Base-by-base conservation (phyloP, 2,329 filamentous ascomycete genomes). In the Ophiostoma ulmi region DNA sequence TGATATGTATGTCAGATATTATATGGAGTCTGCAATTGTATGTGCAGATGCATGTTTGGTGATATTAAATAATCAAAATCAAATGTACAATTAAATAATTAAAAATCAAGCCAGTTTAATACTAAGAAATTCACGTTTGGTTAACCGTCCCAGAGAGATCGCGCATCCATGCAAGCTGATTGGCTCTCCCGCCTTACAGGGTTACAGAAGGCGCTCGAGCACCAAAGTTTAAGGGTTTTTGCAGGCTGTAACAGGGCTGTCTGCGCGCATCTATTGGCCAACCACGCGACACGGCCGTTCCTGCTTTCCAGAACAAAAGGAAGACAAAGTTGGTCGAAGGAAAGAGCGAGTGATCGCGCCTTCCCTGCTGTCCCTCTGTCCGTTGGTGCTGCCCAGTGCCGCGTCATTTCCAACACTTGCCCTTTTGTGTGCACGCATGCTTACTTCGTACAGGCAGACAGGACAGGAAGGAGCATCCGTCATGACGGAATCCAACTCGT, bases 231-330 rank as follows among this genome's bases (percentile, higher is more conserved):
- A 20, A 20, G 20, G n/a, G 48, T 55, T 10, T 26, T 58, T 14
- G n/a, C n/a, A 58, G 52, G 52, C 52, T 58, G 61, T 35, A 31
- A n/a, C 13, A 67, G 38, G 31, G 20, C 11, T 31, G 48, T 38
- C 68, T 63, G 71, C 72, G 63, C 73, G 73, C 73, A 35, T 38
- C 71, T 61, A 74, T 74, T 74, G 72, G 73, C 71, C 66, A n/a
- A 69, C 55, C 70, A 74, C 73, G 73, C 73, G 73, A 72, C 73
- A 72, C 69, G 70, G 44, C 52, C 8, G n/a, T 38, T 61, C 41
- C 69, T 41, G 38, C 39, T 38, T 68, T 67, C 41, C 70, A 68
- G 61, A 67, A 52, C 61, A 70, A 55, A 70, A 61, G n/a, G 52
- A 44, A 58, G 13, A 35, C n/a, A 41, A 41, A 10, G 38, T 13